phyloP scores from a whole-genome alignment of 1,139 yeast genomes.

The Hyphopichia wangnamkhiaoensis region DNA sequence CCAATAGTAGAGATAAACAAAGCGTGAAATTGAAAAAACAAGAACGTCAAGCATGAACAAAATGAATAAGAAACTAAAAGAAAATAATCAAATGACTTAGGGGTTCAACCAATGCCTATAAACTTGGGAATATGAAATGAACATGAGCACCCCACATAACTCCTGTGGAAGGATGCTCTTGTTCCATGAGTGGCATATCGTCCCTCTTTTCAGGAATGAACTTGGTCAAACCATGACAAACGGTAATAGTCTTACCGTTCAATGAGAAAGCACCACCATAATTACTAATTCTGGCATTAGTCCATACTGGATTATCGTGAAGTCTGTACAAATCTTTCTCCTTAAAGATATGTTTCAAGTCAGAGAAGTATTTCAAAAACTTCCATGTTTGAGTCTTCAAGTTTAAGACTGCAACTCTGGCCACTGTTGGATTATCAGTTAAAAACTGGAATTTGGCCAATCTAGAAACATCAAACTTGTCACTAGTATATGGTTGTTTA shows the following conservation, averaged over 20 bases:
- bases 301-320: constrained; percentile 21
- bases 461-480: constrained; percentile 40
- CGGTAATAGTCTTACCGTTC: constrained; percentile 37
- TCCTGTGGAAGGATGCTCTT: constrained; percentile 21
- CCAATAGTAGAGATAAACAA: too few relatives aligned
- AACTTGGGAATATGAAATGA: constrained; percentile 40
- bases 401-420: constrained; percentile 40
- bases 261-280: constrained; percentile 37
- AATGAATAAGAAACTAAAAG: background rate
- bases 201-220: constrained; percentile 33
- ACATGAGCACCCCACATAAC: constrained; percentile 40
- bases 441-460: constrained; percentile 32
- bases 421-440: constrained; percentile 26
- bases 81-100: background rate
- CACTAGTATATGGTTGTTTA: constrained; percentile 27
- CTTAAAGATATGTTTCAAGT: constrained; percentile 24
- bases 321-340: constrained; percentile 24
- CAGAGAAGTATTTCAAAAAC: constrained; percentile 37
- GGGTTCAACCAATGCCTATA: constrained; percentile 15
- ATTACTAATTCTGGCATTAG: constrained; percentile 32
- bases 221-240: constrained; percentile 39
- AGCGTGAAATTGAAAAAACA: background rate
- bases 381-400: constrained; percentile 47
- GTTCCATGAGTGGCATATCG: constrained; percentile 22
- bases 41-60: background rate